Evolutionary conservation across 2,329 filamentous ascomycete species (phyloP).

Genomic region (Epichloe hybrida): DNA sequence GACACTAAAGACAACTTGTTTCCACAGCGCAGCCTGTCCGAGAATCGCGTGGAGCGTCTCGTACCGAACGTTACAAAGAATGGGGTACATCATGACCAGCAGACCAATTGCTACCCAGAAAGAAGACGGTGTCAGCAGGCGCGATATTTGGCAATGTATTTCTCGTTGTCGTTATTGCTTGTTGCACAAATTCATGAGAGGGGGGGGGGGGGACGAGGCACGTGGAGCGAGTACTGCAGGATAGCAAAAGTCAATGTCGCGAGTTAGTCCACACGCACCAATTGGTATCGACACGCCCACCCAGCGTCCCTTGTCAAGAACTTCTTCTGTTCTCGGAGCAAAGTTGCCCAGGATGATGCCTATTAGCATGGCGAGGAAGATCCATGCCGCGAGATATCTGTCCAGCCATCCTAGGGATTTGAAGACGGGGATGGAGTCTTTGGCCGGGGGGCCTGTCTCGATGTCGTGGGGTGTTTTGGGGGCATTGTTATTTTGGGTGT

Average conservation of each 20-base stretch:
- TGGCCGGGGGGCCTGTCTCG: background rate
- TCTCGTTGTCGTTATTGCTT: too few relatives aligned
- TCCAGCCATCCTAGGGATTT: slow-evolving; percentile 46
- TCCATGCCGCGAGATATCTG: slow-evolving; percentile 56
- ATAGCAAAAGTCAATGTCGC: too few relatives aligned
- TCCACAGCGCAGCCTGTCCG: slow-evolving; percentile 50
- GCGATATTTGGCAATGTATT: too few relatives aligned
- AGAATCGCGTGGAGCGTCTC: slow-evolving; percentile 61
- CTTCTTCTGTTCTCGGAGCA: slow-evolving; percentile 44
- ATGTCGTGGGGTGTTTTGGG: background rate
- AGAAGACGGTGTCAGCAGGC: too few relatives aligned
- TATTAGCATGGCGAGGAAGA: slow-evolving; percentile 63
- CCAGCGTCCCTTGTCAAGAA: slow-evolving; percentile 57
- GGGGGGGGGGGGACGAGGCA: too few relatives aligned
- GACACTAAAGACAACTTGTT: slow-evolving; percentile 65
- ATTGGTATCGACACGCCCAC: slow-evolving; percentile 56
- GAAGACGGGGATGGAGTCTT: slow-evolving; percentile 26
- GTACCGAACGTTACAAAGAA: slow-evolving; percentile 73
- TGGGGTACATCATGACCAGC: slow-evolving; percentile 89
- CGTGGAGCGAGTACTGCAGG: too few relatives aligned
- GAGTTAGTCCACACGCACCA: slow-evolving; percentile 23
- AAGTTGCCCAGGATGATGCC: slow-evolving; percentile 69
- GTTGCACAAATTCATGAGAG: too few relatives aligned
- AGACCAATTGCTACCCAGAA: slow-evolving; percentile 53
- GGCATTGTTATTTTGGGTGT: background rate